Percentiles rank a stretch among this genome's conserved stretches.
Evolutionary conservation across 441 rosid species (phyloP).

Genomic region (Erodium moschatum): DNA sequence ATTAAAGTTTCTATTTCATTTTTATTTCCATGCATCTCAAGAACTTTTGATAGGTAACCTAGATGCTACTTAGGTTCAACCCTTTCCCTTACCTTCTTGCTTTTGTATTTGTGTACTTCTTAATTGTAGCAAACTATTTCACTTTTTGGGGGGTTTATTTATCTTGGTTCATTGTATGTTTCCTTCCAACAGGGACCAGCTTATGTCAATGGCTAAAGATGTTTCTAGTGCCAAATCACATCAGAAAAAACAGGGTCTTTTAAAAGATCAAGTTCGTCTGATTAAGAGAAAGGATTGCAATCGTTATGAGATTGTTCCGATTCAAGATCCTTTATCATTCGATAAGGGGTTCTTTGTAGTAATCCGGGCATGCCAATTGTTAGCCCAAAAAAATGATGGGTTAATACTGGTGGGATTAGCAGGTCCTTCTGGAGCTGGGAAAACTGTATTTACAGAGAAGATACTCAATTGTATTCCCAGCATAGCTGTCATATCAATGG

Average conservation of each 20-base stretch:
- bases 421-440: constrained; percentile 98
- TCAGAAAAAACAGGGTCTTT: constrained; percentile 54
- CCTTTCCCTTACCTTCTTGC: neutral
- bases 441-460: constrained; percentile 88
- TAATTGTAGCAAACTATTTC: neutral
- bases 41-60: neutral
- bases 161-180: constrained; percentile 19
- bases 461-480: constrained; percentile 74
- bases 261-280: constrained; percentile 73
- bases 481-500: constrained; percentile 87
- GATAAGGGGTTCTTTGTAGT: constrained; percentile 88
- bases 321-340: constrained; percentile 61
- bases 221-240: constrained; percentile 45
- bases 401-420: constrained; percentile 79
- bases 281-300: constrained; percentile 61
- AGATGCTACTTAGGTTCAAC: neutral
- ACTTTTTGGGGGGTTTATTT: constrained; percentile 8
- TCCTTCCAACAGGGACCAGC: constrained; percentile 24
- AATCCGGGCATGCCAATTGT: constrained; percentile 79
- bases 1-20: neutral
- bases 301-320: constrained; percentile 62
- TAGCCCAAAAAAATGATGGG: constrained; percentile 77
- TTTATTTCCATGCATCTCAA: neutral
- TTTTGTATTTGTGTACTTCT: constrained; percentile 1
- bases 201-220: constrained; percentile 41